Conservation (phyloP, 2,329 filamentous ascomycete genomes). For the Mycosphaerella sp. region DNA sequence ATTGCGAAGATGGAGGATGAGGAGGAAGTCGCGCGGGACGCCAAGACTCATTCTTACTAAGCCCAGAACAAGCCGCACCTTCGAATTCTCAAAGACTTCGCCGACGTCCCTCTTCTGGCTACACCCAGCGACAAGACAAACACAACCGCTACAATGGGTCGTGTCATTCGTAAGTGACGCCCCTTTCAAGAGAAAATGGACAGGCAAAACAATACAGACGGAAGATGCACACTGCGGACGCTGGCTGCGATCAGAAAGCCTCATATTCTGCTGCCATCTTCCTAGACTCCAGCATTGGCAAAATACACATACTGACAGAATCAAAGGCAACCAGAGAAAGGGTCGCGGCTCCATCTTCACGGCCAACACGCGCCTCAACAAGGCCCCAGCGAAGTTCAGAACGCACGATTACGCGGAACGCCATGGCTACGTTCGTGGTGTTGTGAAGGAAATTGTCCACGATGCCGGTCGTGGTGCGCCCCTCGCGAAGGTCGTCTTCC, state of each 20-base stretch:
- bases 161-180: slow-evolving; percentile 14
- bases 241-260: slow-evolving; percentile 1
- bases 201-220: slow-evolving; percentile 2
- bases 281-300: slow-evolving; percentile 1
- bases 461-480: slow-evolving; percentile 97
- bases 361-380: slow-evolving; percentile 60
- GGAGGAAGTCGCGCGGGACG: slow-evolving; percentile 1
- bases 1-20: slow-evolving; percentile 1
- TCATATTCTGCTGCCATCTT: slow-evolving; percentile 1
- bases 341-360: slow-evolving; percentile 74
- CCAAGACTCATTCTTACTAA: neutral
- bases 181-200: slow-evolving; percentile 1
- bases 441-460: slow-evolving; percentile 99
- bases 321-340: slow-evolving; percentile 70
- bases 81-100: neutral
- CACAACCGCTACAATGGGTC: slow-evolving; percentile 12
- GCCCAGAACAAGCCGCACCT: neutral
- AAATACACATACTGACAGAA: slow-evolving; percentile 7
- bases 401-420: slow-evolving; percentile 72
- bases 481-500: slow-evolving; percentile 94
- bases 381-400: slow-evolving; percentile 92
- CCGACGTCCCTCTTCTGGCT: neutral
- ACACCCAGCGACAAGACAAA: slow-evolving; percentile 14
- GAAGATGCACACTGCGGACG: neutral
- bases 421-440: slow-evolving; percentile 94